Evolutionary conservation across 805 yeast species (phyloP), one percentile per base, ranked within the genome.

Genomic region (Teunomyces stri): DNA sequence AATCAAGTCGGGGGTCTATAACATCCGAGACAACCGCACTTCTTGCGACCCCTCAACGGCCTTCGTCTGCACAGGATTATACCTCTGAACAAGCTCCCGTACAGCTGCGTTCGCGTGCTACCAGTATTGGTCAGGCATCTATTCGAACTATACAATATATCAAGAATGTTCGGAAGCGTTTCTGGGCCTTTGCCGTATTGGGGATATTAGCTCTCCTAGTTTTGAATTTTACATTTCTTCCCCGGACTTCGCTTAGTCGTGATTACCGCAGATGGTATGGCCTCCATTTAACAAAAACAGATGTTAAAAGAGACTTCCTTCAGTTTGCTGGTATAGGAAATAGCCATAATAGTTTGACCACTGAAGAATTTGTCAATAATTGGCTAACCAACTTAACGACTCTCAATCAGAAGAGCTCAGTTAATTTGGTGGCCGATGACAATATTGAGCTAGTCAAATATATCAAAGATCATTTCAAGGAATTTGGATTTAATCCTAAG

Each of bases 221-320:
- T 2, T 81, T 87, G 59, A 80, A 87, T 35, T 69, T 88, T 43
- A 80, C 85, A 0, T 90, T 90, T 61, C 70, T 89, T 12, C 97
- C 96, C 1, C 66, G 96, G 48, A 88, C 97, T 1, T 87, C 96
- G 2, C 69, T 89, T 15, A 81, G 86, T 43, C 70, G 96, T 53
- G 97, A 91, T 64, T 80, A 87, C 57, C 76, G 92, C 56, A 69
- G 96, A 43, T 63, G 88, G 53, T 88, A 89, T 64, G 82, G 84
- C 28, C 75, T 82, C 30, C 76, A 71, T 45, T 60, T 88, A 42
- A 84, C 96, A 2, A 76, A 75, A 46, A 76, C 81, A 7, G 97
- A 90, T 52, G 75, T 86, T 27, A 82, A 86, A 54, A 72, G 96
- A 29, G 63, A 80, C 15, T 83, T 76, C 53, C 59, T 87, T 43